Evolutionary conservation across 23 red algal genomes (phyloP), one percentile per base, ranked within the genome.

Genomic region (Cyanidioschyzon merolae): DNA sequence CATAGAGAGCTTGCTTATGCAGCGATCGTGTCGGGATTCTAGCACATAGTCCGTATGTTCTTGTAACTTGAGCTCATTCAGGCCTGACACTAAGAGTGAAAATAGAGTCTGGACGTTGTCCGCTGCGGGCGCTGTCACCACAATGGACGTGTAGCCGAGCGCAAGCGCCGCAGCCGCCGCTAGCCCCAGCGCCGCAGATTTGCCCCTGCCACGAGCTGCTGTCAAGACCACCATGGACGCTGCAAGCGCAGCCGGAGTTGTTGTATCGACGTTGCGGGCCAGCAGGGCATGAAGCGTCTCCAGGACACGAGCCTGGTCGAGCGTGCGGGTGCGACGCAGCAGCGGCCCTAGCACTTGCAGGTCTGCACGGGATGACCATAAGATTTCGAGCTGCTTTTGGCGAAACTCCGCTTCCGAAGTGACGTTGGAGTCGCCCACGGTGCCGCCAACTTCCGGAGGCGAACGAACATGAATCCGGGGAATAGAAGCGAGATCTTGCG

Each of bases 31-130:
- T 25, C 1, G 39, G n/a, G 39, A 39, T 0, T 50, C 75, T 1
- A 90, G 67, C 51, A 85, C 84, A 79, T 90, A 97, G 39, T 97
- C 93, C 18, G 68, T 58, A 59, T 97, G 93, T 80, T 97, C 93
- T 74, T 88, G 40, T 40, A 68, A 97, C 27, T 74, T 77, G 57
- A 97, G 45, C 0, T 84, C 88, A 30, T 91, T 75, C 63, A 91
- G 86, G 24, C 88, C 93, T 40, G 75, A 30, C 21, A 97, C 59
- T 18, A 97, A 50, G 37, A 97, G 90, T 1, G 74, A 87, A 57
- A 97, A 97, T 34, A 97, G 88, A 51, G 88, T 88, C 59, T 77
- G 71, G 25, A 97, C 38, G 40, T 97, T 97, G 74, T 97, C 93
- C 1, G 88, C 84, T 21, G 88, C 84, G 25, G 93, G 93, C 0